Base-by-base conservation (phyloP, 148 eudicot genomes). In the Linanthus parryae region DNA sequence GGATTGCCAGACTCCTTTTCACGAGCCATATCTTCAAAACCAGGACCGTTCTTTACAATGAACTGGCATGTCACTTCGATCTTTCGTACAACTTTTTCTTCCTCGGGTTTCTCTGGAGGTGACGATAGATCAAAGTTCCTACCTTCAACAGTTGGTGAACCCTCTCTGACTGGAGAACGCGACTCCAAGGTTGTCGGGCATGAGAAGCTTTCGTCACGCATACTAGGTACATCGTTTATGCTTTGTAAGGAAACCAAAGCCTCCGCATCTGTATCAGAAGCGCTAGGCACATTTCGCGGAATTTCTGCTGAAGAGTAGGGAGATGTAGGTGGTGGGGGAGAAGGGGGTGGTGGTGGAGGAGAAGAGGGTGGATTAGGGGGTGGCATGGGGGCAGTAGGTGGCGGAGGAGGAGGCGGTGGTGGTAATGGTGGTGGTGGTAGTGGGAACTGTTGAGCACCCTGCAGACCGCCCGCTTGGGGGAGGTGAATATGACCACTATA, bases 31-130 rank as follows among this genome's bases (percentile, higher is more conserved):
- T 65, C 63, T 74, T 75, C 87, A 55, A 77, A 81, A 52, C 62
- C 67, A 48, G 64, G 73, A 48, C 82, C 90, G 74, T 74, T 77
- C 48, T 73, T 80, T 37, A 81, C 81, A 58, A 77, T 70, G 43
- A 48, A 77, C 42, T 67, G 71, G 56, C 85, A 79, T 28, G 76
- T 37, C 45, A 69, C 66, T 57, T 79, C 90, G 45, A 77, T 80
- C 40, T 73, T 78, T 27, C 67, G 63, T 59, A 71, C 57, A 50
- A 65, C 30, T 46, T 45, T 71, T 63, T 75, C 83, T 48, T 73
- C 80, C 9, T 44, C 50, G 13, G 81, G 81, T 63, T 72, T 78
- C 10, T 57, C 71, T 14, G 88, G 88, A 26, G 85, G 69, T 25
- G 81, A 57, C 28, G 62, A 60, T n/a, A 73, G 61, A 63, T 79